Evolutionary conservation across 352 stramenopile species (phyloP), one percentile per base, ranked within the genome.

Genomic region (Phytophthora sp.): DNA sequence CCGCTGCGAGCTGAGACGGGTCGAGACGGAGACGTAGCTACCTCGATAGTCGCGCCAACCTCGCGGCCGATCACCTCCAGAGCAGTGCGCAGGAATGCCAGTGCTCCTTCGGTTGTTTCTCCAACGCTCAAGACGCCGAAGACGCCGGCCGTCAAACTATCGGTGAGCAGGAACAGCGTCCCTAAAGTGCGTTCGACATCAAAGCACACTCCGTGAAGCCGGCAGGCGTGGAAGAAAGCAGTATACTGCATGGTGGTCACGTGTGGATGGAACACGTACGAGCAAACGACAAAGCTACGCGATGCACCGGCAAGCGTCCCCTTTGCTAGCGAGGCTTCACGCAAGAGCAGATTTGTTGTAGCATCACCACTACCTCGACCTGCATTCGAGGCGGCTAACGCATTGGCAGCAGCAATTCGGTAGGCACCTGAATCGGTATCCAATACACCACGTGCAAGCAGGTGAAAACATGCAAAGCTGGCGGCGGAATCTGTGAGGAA

Each of bases 151-250:
- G 86, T 90, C 60, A 96, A 84, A 46, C 84, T 95, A 69, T 96
- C 87, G 2, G 73, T 57, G 6, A 95, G 69, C 39, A 93, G 55
- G 50, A 95, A 95, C 26, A 91, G 69, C 13, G 76, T 79, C 12
- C 87, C 87, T n/a, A 92, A 53, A 20, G 76, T 69, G 4, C 72
- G 69, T 54, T 85, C 68, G 50, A 96, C 67, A 59, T 97, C 91
- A 17, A 95, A 96, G 54, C 84, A 96, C 46, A 97, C 89, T 27
- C 91, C 89, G 20, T 96, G 81, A 45, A 95, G 71, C 1, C 89
- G 73, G 54, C 91, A 97, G 43, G 79, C 76, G 48, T 96, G 91
- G 73, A 97, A 97, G 69, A 97, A 95, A 13, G 82, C 72, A 43
- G 70, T 70, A 57, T 94, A 92, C 42, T 78, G 76, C 64, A 92